Evolutionary conservation across 2,329 filamentous ascomycete genomes (phyloP), one percentile per base, ranked within the genome.

Genomic region (Plectosphaerella sp.): DNA sequence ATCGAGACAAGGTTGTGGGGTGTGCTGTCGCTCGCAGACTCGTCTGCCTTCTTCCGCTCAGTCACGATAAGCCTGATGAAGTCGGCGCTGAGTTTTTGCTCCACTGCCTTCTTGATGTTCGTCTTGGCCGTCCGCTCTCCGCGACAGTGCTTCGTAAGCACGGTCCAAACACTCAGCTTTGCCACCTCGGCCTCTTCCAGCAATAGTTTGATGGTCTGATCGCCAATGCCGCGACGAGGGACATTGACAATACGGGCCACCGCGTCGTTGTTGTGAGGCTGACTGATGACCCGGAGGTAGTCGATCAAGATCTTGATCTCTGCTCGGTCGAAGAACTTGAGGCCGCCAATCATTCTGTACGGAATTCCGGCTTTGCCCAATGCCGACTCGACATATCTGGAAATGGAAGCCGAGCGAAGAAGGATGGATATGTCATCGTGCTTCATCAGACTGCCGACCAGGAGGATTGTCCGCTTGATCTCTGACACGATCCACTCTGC

Each of bases 301-400:
- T 97, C 91, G 4, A 97, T 71, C 1, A 97, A 67, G 7, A 91
- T 78, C 67, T 94, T 95, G 64, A 97, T 87, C 66, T 99, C 93
- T 3, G 84, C 80, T 49, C 94, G 84, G 59, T 99, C 94, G 62
- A 95, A 97, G 66, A 99, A 99, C 53, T 89, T 88, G 56, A 84
- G 83, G 2, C 94, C 93, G 37, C 83, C 93, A 49, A 97, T 86
- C 92, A 97, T 97, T 48, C 85, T 85, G 68, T 97, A 99, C 1
- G 91, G 80, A 41, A 97, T 84, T 1, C 91, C 91, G 11, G 84
- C 83, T 61, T 87, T 90, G 14, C 88, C 90, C 41, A 97, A 75
- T 3, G 87, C 87, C 20, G 85, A 80, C 70, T 99, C 93, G 39
- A 97, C 87, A n/a, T 90, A 83, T 20, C 92, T 79, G 0, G 93